phyloP scores from a whole-genome alignment of 371 early-diverging fungal genomes.

The Lichtheimia hyalospora region DNA sequence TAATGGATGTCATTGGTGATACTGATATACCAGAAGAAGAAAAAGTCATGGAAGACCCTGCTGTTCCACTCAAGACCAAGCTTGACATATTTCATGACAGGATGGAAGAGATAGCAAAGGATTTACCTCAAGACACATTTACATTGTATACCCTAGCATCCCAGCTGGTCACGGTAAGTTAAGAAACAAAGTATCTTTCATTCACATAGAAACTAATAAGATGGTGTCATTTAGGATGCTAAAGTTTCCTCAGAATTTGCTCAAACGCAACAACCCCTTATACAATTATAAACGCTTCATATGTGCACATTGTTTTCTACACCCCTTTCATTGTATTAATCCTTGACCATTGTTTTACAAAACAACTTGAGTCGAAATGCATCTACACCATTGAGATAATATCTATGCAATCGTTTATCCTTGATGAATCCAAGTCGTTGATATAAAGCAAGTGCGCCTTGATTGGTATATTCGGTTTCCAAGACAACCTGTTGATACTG shows the following conservation, averaged over 20 bases:
- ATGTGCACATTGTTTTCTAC: not conserved
- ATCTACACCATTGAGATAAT: conserved; percentile 93
- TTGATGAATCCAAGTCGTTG: conserved; percentile 91
- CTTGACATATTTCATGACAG: conserved; percentile 40
- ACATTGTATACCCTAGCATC: conserved; percentile 35
- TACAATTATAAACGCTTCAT: not conserved
- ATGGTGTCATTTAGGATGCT: too few species aligned
- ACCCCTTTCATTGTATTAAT: not conserved
- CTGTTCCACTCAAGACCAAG: conserved; percentile 30
- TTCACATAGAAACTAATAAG: too few species aligned
- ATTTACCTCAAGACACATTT: conserved; percentile 36
- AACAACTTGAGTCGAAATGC: conserved; percentile 88
- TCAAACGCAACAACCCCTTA: not conserved
- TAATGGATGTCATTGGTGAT: conserved; percentile 42
- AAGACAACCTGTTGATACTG: conserved; percentile 64
- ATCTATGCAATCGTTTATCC: conserved; percentile 88
- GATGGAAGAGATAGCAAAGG: conserved; percentile 26
- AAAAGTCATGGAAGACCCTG: conserved; percentile 28
- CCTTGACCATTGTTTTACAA: conserved; percentile 50
- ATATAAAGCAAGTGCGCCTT: conserved; percentile 84
- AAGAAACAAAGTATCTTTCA: too few species aligned
- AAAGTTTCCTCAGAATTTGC: too few species aligned
- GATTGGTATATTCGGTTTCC: conserved; percentile 92
- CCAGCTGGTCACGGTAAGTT: conserved; percentile 28
- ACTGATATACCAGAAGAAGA: conserved; percentile 40